Conservation (phyloP, 2,329 filamentous ascomycete genomes). For the Xylariaceae sp. region DNA sequence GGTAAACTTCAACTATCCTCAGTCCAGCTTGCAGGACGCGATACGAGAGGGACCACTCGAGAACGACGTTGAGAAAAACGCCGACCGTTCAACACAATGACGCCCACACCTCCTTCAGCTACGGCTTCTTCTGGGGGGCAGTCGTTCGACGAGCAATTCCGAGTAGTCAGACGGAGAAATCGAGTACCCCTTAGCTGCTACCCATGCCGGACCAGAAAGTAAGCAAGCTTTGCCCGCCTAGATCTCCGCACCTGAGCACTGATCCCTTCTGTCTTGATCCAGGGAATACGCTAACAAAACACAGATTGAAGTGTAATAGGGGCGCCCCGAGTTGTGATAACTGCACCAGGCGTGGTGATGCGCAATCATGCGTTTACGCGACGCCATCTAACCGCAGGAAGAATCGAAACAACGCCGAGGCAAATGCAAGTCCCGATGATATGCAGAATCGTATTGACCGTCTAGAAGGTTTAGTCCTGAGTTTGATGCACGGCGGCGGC, state of each 20-base stretch:
- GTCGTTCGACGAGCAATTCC: conserved; percentile 80
- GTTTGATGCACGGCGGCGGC: conserved; percentile 83
- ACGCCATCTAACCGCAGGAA: conserved; percentile 66
- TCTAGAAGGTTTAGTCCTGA: conserved; percentile 84
- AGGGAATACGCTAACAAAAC: conserved; percentile 31
- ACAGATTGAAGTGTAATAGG: conserved; percentile 74
- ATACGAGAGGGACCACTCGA: conserved; percentile 4
- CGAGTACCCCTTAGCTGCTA: conserved; percentile 86
- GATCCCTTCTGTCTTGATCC: conserved; percentile 17
- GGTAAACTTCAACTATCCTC: conserved; percentile 22
- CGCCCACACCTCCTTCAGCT: conserved; percentile 71
- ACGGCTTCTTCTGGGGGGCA: conserved; percentile 69
- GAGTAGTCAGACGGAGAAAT: conserved; percentile 87
- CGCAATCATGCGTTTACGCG: conserved; percentile 78
- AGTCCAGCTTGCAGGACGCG: conserved; percentile 21
- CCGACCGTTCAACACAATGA: conserved; percentile 45
- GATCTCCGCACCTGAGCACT: conserved; percentile 11
- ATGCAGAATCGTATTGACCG: conserved; percentile 99
- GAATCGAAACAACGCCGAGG: conserved; percentile 52
- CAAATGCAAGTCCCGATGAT: conserved; percentile 68
- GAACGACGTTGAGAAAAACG: conserved; percentile 7
- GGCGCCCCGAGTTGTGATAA: conserved; percentile 81
- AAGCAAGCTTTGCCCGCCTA: conserved; percentile 31
- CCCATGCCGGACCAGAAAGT: conserved; percentile 90
- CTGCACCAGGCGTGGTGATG: conserved; percentile 81